Base-by-base conservation (phyloP, 768 basidiomycete genomes). In the Hypholoma fasciculare region DNA sequence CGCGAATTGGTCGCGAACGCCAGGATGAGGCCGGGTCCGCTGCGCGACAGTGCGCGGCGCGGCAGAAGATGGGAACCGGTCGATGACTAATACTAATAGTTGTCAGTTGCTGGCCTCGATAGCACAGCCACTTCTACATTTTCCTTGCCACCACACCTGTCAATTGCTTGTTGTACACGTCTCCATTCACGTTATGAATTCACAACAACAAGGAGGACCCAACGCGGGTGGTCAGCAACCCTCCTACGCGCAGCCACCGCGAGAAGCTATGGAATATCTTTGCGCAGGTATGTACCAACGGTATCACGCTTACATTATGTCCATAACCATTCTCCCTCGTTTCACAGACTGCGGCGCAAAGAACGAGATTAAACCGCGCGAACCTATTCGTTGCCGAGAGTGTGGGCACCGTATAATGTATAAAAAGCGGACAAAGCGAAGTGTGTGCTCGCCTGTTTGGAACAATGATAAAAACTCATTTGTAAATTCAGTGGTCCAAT, bases 361-460 rank as follows among this genome's bases (percentile, higher is more conserved):
- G 76, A 97, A 96, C 72, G 89, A 92, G 68, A 94, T 98, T 70
- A 89, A 87, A 73, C 80, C 92, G 7, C 80, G 93, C 58, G 96
- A 98, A 71, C 93, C 94, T 43, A 96, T 98, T 62, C 89, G 96
- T 56, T 98, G 96, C 75, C 83, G 91, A 64, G 94, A 98, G 69
- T 98, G 96, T 68, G 96, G 96, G 3, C 96, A 98, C 73, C 87
- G 96, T 52, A 96, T 98, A 71, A 95, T 98, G 93, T 98, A 97
- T 76, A 98, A 98, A 77, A 97, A 96, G 74, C 79, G 96, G 67
- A 96, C 95, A 20, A 92, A 84, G 69, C 81, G 94, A 80, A 96
- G 96, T 98, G 66, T 70, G 94, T 78, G 46, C 14, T 27, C n/a
- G 43, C 26, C 48, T 37, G 12, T 62, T 42, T 54, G 20, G 42